Evolutionary conservation across 441 rosid genomes (phyloP).

Genomic region (Flueggea neowawraea): DNA sequence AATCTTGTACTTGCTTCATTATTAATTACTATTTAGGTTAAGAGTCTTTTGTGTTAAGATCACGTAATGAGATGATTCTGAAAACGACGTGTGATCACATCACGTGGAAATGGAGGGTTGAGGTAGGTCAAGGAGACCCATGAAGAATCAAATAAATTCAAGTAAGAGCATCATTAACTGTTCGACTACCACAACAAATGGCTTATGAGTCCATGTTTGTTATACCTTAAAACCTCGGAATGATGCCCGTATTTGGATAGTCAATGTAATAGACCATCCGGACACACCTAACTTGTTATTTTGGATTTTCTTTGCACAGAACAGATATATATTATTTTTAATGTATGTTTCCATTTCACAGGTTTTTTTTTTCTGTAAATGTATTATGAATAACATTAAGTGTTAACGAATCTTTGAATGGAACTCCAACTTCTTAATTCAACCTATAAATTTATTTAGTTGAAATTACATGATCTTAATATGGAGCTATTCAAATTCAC

Average conservation of each 20-base stretch:
- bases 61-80: background rate
- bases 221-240: conserved; percentile 12
- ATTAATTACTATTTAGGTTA: background rate
- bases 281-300: background rate
- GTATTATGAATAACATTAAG: no score
- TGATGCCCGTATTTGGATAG: conserved; percentile 10
- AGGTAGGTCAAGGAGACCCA: background rate
- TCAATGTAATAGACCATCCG: conserved; percentile 10
- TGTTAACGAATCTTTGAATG: no score
- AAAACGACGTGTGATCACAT: background rate
- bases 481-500: no score
- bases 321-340: no score
- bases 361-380: no score
- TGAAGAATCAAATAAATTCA: conserved; percentile 2
- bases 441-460: no score
- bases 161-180: conserved; percentile 15
- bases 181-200: conserved; percentile 9
- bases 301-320: no score
- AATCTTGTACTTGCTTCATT: background rate
- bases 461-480: no score
- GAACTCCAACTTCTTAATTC: no score
- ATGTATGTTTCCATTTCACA: no score
- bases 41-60: background rate
- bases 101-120: background rate
- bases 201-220: conserved; percentile 3